Evolutionary conservation across 1,139 yeast genomes (phyloP), one percentile per base, ranked within the genome.

Genomic region (Yamadazyma sp.): DNA sequence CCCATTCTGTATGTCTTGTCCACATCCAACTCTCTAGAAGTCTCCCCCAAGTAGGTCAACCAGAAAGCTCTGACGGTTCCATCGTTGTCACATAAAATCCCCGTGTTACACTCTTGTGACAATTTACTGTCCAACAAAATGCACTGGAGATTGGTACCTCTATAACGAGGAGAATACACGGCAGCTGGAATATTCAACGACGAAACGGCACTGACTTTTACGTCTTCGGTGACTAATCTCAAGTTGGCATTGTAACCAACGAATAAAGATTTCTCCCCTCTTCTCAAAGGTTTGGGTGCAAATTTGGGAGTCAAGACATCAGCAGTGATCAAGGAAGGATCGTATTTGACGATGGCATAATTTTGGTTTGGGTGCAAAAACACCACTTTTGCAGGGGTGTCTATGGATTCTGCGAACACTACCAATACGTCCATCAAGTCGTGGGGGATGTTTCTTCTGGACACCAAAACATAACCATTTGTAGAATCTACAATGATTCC

Each of bases 291-390:
- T 8, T 54, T 61, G 8, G 61, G 53, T 34, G 84, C 70, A 47
- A 88, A 74, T 41, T 67, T 68, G 3, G 96, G 95, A 1, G 95
- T 76, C 39, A 68, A 52, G 9, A 68, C 71, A 32, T 62, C 71
- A 7, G 74, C 70, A 37, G 60, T 54, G 6, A 68, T 61, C 40
- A 86, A 64, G 2, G 67, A 54, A 9, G 96, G 92, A 56, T 90
- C 96, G 56, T 87, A 90, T 57, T 86, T 79, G 25, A 89, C 71
- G 39, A 90, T 79, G 1, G 95, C 90, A 60, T 86, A 88, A 52
- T 89, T 89, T 52, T 85, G 88, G 37, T 86, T 80, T 23, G 97
- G 97, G 55, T 90, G 97, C 52, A 88, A 67, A 52, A 88, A 89
- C 20, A 82, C 82, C 20, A 88, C 92, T 44, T 80, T 72, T 0